phyloP scores from a whole-genome alignment of 2,329 filamentous ascomycete species.

The Paecilomyces sp. region DNA sequence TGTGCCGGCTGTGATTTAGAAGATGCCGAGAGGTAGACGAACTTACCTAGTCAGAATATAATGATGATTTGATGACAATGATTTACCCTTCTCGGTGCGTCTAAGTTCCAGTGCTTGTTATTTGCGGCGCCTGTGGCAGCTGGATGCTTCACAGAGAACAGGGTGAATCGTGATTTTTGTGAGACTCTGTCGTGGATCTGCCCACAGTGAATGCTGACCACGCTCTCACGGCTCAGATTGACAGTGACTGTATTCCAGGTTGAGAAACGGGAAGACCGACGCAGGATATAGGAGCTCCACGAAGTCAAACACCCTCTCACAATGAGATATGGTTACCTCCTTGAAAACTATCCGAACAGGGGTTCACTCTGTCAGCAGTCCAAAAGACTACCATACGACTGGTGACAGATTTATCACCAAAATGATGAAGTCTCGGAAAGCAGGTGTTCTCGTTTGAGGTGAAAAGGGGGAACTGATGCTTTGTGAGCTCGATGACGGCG shows the following conservation, averaged over 20 bases:
- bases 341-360: background rate
- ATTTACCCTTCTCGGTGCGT: background rate
- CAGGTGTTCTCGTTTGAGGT: background rate
- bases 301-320: background rate
- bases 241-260: background rate
- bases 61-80: background rate
- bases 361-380: background rate
- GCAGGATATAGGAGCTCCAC: background rate
- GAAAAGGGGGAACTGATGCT: background rate
- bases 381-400: background rate
- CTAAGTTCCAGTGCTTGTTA: background rate
- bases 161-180: background rate
- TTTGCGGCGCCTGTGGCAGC: background rate
- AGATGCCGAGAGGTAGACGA: background rate
- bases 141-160: background rate
- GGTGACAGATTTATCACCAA: background rate
- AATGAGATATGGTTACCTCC: background rate
- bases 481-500: conserved; percentile 5
- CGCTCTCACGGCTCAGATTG: background rate
- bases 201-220: background rate
- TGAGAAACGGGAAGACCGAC: background rate
- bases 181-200: background rate
- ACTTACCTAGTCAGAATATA: background rate
- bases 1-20: background rate
- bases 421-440: background rate